These are phyloP conservation scores for Backusella tarrabulga DNA, from an alignment of 192 early-diverging fungal species.

Conservation along the genomic window DNA sequence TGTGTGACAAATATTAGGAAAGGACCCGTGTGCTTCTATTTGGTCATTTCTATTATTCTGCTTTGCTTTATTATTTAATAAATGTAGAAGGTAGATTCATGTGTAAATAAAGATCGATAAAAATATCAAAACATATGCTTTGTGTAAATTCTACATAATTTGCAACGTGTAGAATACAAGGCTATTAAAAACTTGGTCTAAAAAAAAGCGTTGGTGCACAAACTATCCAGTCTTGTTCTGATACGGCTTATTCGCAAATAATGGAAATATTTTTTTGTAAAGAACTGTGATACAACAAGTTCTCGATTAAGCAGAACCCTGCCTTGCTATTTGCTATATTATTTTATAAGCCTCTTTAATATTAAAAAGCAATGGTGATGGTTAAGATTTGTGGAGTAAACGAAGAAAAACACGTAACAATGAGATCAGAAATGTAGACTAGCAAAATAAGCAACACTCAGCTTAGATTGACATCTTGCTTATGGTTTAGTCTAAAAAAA, in stretches of 20 bases:
- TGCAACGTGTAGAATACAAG: neutral
- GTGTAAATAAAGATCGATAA: neutral
- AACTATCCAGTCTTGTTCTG: neutral
- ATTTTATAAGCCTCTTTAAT: neutral
- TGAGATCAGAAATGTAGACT: neutral
- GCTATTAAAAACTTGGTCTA: neutral
- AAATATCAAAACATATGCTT: neutral
- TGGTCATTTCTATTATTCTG: neutral
- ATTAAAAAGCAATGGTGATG: neutral
- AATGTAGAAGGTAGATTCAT: neutral
- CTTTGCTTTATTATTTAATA: neutral
- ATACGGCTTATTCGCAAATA: neutral
- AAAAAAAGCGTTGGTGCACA: neutral
- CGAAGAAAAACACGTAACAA: neutral
- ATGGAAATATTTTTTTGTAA: neutral
- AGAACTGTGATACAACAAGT: neutral
- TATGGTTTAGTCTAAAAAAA: neutral
- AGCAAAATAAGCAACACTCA: neutral
- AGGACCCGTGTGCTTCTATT: neutral
- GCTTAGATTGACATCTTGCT: neutral
- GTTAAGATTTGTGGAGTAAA: neutral
- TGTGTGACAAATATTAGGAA: neutral
- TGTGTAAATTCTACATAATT: neutral
- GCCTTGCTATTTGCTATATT: neutral
- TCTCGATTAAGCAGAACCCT: neutral